These are phyloP conservation scores for Stenogyne calaminthoides DNA, from an alignment of 305 asterid species.

Conservation along the genomic window DNA sequence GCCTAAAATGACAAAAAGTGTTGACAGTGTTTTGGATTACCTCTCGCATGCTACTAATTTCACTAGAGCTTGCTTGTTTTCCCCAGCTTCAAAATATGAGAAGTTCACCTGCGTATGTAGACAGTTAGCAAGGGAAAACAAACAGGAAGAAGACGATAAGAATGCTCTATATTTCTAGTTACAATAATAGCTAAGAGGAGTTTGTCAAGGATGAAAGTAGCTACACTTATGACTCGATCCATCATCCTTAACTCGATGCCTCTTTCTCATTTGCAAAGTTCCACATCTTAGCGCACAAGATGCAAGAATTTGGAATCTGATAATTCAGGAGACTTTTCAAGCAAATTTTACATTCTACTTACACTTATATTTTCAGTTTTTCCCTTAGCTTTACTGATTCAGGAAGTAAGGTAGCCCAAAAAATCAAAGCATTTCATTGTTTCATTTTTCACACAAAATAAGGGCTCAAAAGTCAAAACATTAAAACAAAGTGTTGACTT, in stretches of 20 bases:
- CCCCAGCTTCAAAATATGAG: slow-evolving; percentile 93
- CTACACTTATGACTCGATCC: background rate
- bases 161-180: slow-evolving; percentile 11
- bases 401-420: background rate
- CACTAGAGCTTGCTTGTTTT: slow-evolving; percentile 92
- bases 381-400: background rate
- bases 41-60: slow-evolving; percentile 91
- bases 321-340: slow-evolving; percentile 2
- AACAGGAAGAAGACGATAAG: background rate
- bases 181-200: background rate
- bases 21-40: slow-evolving; percentile 33
- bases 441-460: background rate
- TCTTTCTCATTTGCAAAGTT: background rate
- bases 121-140: slow-evolving; percentile 15
- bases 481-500: slow-evolving; percentile 15
- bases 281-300: background rate
- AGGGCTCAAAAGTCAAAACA: background rate
- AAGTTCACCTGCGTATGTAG: slow-evolving; percentile 71
- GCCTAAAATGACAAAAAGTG: background rate
- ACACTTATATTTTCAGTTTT: background rate
- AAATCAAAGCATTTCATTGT: background rate
- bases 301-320: background rate
- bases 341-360: background rate
- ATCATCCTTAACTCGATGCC: background rate
- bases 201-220: background rate